These are phyloP conservation scores for Xeromyces bisporus DNA, from an alignment of 495 filamentous ascomycete genomes.

Conservation along the genomic window DNA sequence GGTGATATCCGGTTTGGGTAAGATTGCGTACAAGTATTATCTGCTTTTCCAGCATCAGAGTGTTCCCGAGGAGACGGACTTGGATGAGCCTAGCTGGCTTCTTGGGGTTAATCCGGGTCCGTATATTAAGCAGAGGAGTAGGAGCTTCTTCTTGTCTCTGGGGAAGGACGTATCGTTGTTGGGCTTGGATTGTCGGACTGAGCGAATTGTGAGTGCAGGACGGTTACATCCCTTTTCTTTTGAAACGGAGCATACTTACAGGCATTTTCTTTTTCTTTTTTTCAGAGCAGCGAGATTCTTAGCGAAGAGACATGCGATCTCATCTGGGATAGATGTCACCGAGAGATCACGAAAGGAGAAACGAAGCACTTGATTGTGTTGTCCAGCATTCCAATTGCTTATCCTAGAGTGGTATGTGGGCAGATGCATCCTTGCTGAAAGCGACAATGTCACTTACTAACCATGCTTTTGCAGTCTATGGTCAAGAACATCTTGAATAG, in stretches of 20 bases:
- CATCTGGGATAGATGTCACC: conserved; percentile 67
- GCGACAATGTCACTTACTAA: too few relatives aligned
- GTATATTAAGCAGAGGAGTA: conserved; percentile 73
- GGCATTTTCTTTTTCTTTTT: too few relatives aligned
- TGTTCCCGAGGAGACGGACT: conserved; percentile 55
- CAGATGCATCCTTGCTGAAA: too few relatives aligned
- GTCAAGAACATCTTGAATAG: conserved; percentile 64
- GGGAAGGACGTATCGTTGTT: conserved; percentile 67
- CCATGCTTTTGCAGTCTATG: conserved; percentile 39
- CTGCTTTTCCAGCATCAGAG: conserved; percentile 97
- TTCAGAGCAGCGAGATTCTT: conserved; percentile 56
- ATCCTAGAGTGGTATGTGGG: conserved; percentile 58
- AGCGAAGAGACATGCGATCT: conserved; percentile 63
- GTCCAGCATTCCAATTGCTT: conserved; percentile 75
- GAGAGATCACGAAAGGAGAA: conserved; percentile 66
- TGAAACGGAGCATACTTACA: conserved; percentile 8
- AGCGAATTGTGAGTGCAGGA: conserved; percentile 42
- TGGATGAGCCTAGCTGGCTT: conserved; percentile 81
- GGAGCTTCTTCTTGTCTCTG: conserved; percentile 72
- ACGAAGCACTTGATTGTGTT: conserved; percentile 81
- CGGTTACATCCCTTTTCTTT: neutral
- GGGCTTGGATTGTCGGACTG: conserved; percentile 80
- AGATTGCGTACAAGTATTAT: conserved; percentile 93
- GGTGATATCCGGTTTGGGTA: conserved; percentile 77
- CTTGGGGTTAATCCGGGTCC: conserved; percentile 66